Conservation (phyloP, 2,329 filamentous ascomycete species). For the Dactylellina drechsleri region DNA sequence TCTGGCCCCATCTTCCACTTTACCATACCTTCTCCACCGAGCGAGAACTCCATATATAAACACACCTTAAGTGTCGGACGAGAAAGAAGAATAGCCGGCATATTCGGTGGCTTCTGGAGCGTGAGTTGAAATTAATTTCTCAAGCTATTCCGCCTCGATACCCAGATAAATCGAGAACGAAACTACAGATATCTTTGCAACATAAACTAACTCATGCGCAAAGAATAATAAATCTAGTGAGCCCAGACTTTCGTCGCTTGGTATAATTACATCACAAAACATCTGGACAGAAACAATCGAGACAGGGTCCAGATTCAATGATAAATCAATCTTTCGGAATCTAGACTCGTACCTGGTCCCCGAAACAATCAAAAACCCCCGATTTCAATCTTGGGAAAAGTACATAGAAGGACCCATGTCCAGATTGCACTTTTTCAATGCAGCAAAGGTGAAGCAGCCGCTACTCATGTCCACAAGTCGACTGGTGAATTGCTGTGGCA, state of each 20-base stretch:
- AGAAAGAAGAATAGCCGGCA: background rate
- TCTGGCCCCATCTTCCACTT: slow-evolving; percentile 15
- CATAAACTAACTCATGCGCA: background rate
- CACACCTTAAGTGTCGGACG: background rate
- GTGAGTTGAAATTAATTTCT: slow-evolving; percentile 5
- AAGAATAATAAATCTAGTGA: background rate
- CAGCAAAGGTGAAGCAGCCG: too few species aligned
- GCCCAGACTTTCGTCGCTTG: slow-evolving; percentile 7
- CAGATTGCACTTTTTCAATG: too few species aligned
- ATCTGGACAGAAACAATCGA: background rate
- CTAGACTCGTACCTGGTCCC: too few species aligned
- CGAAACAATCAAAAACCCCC: slow-evolving; percentile 8
- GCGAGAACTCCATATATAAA: background rate
- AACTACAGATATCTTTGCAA: too few species aligned
- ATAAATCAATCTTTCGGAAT: background rate
- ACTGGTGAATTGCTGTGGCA: slow-evolving; percentile 6
- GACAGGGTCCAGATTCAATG: background rate
- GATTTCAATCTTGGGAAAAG: slow-evolving; percentile 1
- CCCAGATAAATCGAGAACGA: too few species aligned
- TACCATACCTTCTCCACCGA: background rate
- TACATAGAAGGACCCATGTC: too few species aligned
- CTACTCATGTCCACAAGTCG: slow-evolving; percentile 10
- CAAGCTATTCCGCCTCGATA: background rate
- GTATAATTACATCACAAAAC: slow-evolving; percentile 1
- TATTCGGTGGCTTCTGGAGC: slow-evolving; percentile 19